Evolutionary conservation across 2,329 filamentous ascomycete species (phyloP), one percentile per base, ranked within the genome.

Genomic region (Escovopsis sp.): DNA sequence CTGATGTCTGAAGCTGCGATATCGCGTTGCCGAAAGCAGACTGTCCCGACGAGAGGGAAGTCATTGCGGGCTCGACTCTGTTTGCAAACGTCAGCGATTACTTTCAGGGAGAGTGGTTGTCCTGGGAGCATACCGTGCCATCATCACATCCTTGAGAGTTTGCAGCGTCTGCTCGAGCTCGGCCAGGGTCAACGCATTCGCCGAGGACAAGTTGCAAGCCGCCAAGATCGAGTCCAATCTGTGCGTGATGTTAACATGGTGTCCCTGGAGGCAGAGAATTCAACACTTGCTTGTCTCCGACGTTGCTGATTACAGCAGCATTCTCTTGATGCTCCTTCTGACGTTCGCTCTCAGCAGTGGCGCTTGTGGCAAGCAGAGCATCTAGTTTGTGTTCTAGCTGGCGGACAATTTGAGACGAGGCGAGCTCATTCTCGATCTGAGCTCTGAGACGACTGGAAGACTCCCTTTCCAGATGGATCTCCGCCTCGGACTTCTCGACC

Each of bases 221-320:
- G 28, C 13, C 15, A 39, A 25, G 7, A 37, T 21, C 17, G 32
- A 17, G 28, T 39, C 38, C 13, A 39, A 15, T n/a, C 38, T 39
- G 14, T n/a, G 8, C 13, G 6, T 19, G 13, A 6, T 10, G 31
- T 36, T 14, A 36, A 31, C 16, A 10, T 9, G 2, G 28, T 10
- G 8, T 3, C n/a, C 4, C 33, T 5, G 12, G n/a, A 16, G 7
- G 11, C 13, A 1, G 14, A 14, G 28, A 15, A 15, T 18, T 11
- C 6, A 7, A 10, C 5, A 25, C 40, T 15, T 37, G 48, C 50
- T 43, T 52, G 10, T 39, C 30, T 8, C 34, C 43, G 14, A 53
- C 30, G 11, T 27, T 31, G 10, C 26, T 17, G 14, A 41, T 34
- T 14, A 36, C 28, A 1, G 33, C 32, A 15, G 29, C 35, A 26